Base-by-base conservation (phyloP, 257 asterid species). In the Oldenlandia corymbosa region DNA sequence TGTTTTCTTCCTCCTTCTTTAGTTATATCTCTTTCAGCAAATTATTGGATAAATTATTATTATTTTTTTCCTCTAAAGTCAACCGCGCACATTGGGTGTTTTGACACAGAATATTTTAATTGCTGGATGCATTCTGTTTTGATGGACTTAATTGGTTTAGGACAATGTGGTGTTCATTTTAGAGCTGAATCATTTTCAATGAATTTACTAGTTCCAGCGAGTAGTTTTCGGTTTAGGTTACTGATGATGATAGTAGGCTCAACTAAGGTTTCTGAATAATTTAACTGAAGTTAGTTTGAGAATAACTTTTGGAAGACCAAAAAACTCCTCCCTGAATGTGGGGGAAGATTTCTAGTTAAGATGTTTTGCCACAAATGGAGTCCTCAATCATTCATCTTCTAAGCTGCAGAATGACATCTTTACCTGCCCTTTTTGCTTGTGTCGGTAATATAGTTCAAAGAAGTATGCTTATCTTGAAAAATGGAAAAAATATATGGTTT, bases 211-310 rank as follows among this genome's bases (percentile, higher is more conserved):
- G n/a, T n/a, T n/a, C n/a, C n/a, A n/a, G n/a, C n/a, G 20, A 43
- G 23, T 42, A 2, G 10, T 17, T 18, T 65, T 30, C 41, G 26
- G 51, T 60, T 65, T 63, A 71, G 50, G 71, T 65, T 70, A 66
- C 74, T 55, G 75, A 69, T 77, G 65, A 71, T 64, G n/a, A 50
- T 34, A 34, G 6, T 34, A 3, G 9, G 39, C 39, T n/a, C n/a
- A n/a, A n/a, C n/a, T n/a, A n/a, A n/a, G 18, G 28, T 20, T 51
- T 48, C 5, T 14, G 60, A 1, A 7, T 13, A 21, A n/a, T 28
- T 54, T 50, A 55, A 14, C 10, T 10, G 30, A 42, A 18, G 1
- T 42, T 43, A 14, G 8, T 14, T 5, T 16, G 23, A 13, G 21
- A 20, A n/a, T 31, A 3, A 24, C n/a, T 46, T 27, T 10, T 28